Conservation (phyloP, 2,329 filamentous ascomycete genomes). For the Epichloe sp. region DNA sequence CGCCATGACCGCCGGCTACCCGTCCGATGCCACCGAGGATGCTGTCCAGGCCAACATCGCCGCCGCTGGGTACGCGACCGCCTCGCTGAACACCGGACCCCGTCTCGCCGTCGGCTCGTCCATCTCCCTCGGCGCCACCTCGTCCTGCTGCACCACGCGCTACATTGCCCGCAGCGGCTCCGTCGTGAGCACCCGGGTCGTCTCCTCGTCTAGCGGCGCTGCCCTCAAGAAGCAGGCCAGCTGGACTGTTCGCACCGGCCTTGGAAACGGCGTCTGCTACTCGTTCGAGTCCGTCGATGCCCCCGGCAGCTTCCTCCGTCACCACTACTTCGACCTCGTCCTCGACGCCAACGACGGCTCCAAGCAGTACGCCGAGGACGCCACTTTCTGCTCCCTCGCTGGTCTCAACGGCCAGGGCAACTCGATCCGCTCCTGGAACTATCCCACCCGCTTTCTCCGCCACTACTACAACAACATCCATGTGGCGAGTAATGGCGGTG, state of each 20-base stretch:
- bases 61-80: constrained; percentile 2
- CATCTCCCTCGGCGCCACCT: constrained; percentile 42
- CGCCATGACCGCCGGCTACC: constrained; percentile 49
- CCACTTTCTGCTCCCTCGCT: constrained; percentile 46
- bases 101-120: constrained; percentile 33
- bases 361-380: constrained; percentile 46
- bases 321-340: constrained; percentile 37
- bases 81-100: constrained; percentile 33
- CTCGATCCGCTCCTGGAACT: constrained; percentile 44
- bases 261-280: constrained; percentile 42
- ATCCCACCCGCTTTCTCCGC: constrained; percentile 45
- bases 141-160: constrained; percentile 36
- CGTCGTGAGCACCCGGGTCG: constrained; percentile 40
- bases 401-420: constrained; percentile 37
- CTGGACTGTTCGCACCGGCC: constrained; percentile 40
- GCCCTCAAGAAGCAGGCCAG: constrained; percentile 37
- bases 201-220: constrained; percentile 35
- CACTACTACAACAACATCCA: constrained; percentile 26
- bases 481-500: neutral
- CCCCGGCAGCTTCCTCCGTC: constrained; percentile 44
- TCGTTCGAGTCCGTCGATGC: constrained; percentile 49
- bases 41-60: constrained; percentile 47
- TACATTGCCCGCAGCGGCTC: constrained; percentile 41
- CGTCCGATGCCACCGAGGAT: constrained; percentile 44
- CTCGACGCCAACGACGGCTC: constrained; percentile 38